Evolutionary conservation across 2,329 filamentous ascomycete genomes (phyloP), one percentile per base, ranked within the genome.

Genomic region (Xylariaceae sp.): DNA sequence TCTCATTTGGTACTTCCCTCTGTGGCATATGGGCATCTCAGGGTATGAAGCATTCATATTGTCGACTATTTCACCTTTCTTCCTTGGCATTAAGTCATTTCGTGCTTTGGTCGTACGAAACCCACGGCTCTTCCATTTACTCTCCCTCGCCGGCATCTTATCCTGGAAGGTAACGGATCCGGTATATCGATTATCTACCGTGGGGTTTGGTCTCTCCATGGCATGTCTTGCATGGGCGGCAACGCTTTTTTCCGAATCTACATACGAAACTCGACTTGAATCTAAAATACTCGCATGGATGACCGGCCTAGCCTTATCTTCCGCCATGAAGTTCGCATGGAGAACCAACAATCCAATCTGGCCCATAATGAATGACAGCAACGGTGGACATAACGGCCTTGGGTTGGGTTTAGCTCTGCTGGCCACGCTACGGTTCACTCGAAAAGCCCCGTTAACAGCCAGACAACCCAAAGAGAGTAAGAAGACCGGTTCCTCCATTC

Each of bases 11-110:
- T 99, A 95, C 72, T 99, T 99, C 70, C 94, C 94, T 13, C 81
- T 99, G 10, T 99, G 94, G 94, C 85, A 96, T 70, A 99, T 99
- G 94, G 94, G 94, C 26, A 95, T 99, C 56, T 97, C 92, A 3
- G 94, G 94, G 58, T 99, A 94, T 68, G 94, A 99, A 73, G 87
- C 85, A 41, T 79, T 95, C 61, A 86, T 99, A 66, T 87, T 97
- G 84, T 83, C 81, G 47, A 92, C 89, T 3, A 71, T 92, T 48
- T 88, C 92, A 4, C 94, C 94, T 0, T 77, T 92, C 37, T 71
- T 97, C 18, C 83, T 99, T 41, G 84, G 79, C 19, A 86, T 91
- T 58, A 79, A 79, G 44, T 76, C 85, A 1, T 56, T 96, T 16
- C 86, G 90, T 55, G 80, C 80, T 37, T 69, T 89, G 15, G 79